Percentiles rank a stretch among this genome's conserved stretches.
These are phyloP conservation scores for Ajuga reptans DNA, from an alignment of 305 asterid species.

Conservation along the genomic window DNA sequence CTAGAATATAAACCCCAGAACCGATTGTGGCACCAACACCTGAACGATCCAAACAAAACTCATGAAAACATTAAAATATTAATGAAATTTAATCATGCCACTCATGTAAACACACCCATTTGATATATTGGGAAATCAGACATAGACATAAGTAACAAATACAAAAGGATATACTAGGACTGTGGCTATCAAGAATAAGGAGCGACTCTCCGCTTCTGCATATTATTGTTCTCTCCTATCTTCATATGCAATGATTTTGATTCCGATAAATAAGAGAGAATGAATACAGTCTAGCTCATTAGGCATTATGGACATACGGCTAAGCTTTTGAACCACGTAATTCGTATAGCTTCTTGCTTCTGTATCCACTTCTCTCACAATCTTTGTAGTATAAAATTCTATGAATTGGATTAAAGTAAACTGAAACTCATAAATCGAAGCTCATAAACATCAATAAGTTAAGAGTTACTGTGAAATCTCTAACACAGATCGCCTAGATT, in stretches of 20 bases:
- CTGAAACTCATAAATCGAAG: neutral
- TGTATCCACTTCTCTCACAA: neutral
- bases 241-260: neutral
- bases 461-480: neutral
- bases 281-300: neutral
- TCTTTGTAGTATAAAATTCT: neutral
- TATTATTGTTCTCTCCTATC: neutral
- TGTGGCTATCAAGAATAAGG: neutral
- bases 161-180: neutral
- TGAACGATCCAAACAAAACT: constrained; percentile 26
- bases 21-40: constrained; percentile 96
- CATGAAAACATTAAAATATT: neutral
- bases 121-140: neutral
- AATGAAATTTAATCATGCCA: neutral
- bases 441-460: neutral
- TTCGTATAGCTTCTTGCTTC: neutral
- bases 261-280: neutral
- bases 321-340: constrained; percentile 34
- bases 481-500: neutral
- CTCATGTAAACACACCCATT: neutral
- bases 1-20: constrained; percentile 90
- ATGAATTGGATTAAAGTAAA: neutral
- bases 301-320: constrained; percentile 12
- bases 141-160: neutral
- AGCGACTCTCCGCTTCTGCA: neutral